Conservation (phyloP, 495 filamentous ascomycete genomes). For the Podospora fimiseda region DNA sequence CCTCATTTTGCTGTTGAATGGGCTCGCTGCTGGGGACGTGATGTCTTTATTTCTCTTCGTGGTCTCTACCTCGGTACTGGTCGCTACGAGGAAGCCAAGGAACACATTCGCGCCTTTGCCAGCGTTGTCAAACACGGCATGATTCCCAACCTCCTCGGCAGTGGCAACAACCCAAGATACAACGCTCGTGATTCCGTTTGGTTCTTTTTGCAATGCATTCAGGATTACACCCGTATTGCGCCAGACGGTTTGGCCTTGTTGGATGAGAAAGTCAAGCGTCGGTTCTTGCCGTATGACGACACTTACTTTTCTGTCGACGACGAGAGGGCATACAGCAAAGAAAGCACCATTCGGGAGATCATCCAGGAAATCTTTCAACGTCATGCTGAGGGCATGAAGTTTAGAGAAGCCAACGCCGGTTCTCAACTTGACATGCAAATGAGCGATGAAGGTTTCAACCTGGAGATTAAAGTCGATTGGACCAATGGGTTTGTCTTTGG, state of each 20-base stretch:
- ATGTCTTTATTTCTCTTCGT: conserved; percentile 91
- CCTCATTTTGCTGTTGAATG: conserved; percentile 93
- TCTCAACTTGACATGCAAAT: conserved; percentile 84
- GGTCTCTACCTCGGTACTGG: conserved; percentile 86
- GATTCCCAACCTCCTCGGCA: conserved; percentile 90
- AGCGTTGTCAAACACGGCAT: conserved; percentile 97
- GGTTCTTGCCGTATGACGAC: conserved; percentile 95
- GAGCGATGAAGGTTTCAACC: conserved; percentile 85
- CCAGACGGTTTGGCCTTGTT: conserved; percentile 72
- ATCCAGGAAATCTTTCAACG: conserved; percentile 90
- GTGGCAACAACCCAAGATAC: conserved; percentile 85
- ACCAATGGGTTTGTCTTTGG: conserved; percentile 87
- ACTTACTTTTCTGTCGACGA: conserved; percentile 82
- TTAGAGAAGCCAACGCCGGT: conserved; percentile 92
- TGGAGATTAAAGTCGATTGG: conserved; percentile 89
- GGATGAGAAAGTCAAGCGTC: conserved; percentile 66
- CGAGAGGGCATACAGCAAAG: conserved; percentile 72
- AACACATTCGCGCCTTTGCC: conserved; percentile 93
- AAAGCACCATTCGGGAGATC: conserved; percentile 75
- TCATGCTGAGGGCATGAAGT: conserved; percentile 83
- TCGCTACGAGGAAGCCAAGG: conserved; percentile 77
- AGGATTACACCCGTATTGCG: conserved; percentile 82
- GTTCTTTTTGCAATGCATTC: conserved; percentile 93
- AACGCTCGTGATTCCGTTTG: conserved; percentile 95
- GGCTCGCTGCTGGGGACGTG: conserved; percentile 95